phyloP scores from a whole-genome alignment of 2,329 filamentous ascomycete species.

The Colletotrichum phormii region DNA sequence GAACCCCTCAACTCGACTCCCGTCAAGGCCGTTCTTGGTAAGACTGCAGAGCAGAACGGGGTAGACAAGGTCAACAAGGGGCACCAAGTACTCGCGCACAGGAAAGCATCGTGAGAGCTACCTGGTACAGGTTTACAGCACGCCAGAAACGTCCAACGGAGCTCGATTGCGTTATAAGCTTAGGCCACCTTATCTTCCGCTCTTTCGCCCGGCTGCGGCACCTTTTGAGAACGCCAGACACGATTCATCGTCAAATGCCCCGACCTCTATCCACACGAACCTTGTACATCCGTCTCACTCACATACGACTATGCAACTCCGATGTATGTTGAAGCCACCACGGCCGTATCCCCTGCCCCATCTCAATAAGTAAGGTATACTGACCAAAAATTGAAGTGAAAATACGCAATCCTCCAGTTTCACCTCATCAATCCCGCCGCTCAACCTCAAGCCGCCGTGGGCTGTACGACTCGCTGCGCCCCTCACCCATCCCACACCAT shows the following conservation, averaged over 20 bases:
- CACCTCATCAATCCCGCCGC: background rate
- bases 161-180: background rate
- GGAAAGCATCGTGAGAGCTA: background rate
- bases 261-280: background rate
- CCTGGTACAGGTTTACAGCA: background rate
- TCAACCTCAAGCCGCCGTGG: background rate
- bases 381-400: background rate
- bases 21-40: background rate
- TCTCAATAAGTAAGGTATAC: background rate
- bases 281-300: background rate
- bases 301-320: conserved; percentile 3
- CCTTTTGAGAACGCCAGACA: conserved; percentile 14
- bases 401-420: background rate
- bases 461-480: conserved; percentile 6
- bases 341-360: background rate
- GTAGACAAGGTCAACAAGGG: background rate
- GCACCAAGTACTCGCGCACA: background rate
- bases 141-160: background rate
- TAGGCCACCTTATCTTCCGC: background rate
- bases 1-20: background rate
- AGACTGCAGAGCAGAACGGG: background rate
- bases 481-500: conserved; percentile 12
- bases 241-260: conserved; percentile 14
- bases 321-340: conserved; percentile 12
- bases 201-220: conserved; percentile 1